A percentile compares a stretch with the other conserved stretches of the same genome.
phyloP scores from a whole-genome alignment of 768 basidiomycete genomes.

The Lactifluus subvellereus region DNA sequence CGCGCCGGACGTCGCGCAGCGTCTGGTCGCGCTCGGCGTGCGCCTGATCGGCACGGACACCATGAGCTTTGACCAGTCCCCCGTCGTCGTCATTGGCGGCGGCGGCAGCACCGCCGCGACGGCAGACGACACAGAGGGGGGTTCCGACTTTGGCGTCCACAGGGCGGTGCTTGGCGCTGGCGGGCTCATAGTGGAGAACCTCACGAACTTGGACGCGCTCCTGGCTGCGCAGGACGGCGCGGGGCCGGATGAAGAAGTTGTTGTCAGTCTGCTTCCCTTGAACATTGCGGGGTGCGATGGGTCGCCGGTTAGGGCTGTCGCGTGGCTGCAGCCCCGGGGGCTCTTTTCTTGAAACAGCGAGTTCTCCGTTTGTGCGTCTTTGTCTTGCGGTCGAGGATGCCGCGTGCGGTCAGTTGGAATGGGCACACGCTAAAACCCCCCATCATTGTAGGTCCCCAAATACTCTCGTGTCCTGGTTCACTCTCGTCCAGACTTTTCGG shows the following conservation, averaged over 20 bases:
- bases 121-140: neutral
- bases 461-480: neutral
- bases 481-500: neutral
- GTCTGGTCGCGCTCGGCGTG: constrained; percentile 26
- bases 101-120: neutral
- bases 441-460: neutral
- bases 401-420: neutral
- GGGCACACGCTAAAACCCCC: neutral
- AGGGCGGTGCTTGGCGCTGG: constrained; percentile 25
- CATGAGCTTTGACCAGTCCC: constrained; percentile 29
- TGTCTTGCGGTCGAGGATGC: neutral
- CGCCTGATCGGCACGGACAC: constrained; percentile 28
- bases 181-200: constrained; percentile 29
- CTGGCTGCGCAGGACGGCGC: constrained; percentile 8
- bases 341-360: neutral
- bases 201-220: constrained; percentile 26
- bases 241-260: constrained; percentile 2
- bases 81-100: neutral
- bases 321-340: constrained; percentile 14
- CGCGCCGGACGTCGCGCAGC: constrained; percentile 26
- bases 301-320: constrained; percentile 30
- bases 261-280: constrained; percentile 28
- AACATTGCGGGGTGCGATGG: constrained; percentile 28
- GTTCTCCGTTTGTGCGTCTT: neutral
- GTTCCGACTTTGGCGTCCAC: constrained; percentile 26